phyloP scores from a whole-genome alignment of 495 filamentous ascomycete species.

The Pseudevernia furfuracea region DNA sequence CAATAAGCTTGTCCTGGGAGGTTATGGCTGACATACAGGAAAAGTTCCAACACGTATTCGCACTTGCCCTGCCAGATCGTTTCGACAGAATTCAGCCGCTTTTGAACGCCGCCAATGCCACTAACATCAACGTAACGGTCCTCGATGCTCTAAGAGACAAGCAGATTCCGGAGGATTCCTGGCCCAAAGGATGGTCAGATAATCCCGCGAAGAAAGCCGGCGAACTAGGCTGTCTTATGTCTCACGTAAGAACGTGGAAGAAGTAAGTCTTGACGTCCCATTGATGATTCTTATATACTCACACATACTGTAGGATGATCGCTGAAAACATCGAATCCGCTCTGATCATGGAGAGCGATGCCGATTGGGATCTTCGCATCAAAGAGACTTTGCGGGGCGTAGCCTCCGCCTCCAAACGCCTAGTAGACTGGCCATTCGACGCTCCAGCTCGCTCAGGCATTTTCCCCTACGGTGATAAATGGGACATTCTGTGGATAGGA shows the following conservation, averaged over 20 bases:
- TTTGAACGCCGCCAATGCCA: slow-evolving; percentile 20
- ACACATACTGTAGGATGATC: slow-evolving; percentile 28
- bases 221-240: slow-evolving; percentile 22
- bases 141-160: slow-evolving; percentile 21
- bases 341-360: slow-evolving; percentile 43
- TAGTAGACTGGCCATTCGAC: slow-evolving; percentile 33
- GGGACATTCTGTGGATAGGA: slow-evolving; percentile 24
- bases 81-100: slow-evolving; percentile 16
- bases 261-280: slow-evolving; percentile 7
- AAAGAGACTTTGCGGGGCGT: slow-evolving; percentile 28
- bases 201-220: slow-evolving; percentile 9
- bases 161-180: slow-evolving; percentile 17
- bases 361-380: slow-evolving; percentile 42
- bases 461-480: slow-evolving; percentile 34
- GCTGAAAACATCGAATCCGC: slow-evolving; percentile 35
- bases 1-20: neutral
- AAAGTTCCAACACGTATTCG: slow-evolving; percentile 20
- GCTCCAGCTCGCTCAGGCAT: neutral
- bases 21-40: neutral
- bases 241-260: slow-evolving; percentile 24
- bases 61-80: slow-evolving; percentile 18
- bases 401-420: slow-evolving; percentile 53
- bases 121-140: slow-evolving; percentile 21
- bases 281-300: neutral
- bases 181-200: slow-evolving; percentile 16